Evolutionary conservation across 805 yeast species (phyloP).

Genomic region (Ogataea pini): DNA sequence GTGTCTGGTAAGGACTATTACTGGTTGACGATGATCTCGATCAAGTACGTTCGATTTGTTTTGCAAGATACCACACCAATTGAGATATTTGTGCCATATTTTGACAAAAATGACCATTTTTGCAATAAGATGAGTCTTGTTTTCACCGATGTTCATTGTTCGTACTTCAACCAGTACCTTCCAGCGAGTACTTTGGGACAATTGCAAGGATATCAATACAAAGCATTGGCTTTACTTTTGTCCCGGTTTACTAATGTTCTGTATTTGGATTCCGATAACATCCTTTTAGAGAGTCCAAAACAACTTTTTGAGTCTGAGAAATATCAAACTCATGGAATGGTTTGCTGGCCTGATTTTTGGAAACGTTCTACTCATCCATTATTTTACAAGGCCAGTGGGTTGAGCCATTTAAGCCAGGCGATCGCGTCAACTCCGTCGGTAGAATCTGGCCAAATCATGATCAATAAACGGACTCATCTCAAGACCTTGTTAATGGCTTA

Average conservation of each 20-base stretch:
- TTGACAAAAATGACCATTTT: slow-evolving; percentile 44
- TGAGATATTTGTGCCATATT: slow-evolving; percentile 48
- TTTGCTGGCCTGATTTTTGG: slow-evolving; percentile 72
- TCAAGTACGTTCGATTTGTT: slow-evolving; percentile 32
- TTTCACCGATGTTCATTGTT: slow-evolving; percentile 42
- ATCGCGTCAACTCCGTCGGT: slow-evolving; percentile 53
- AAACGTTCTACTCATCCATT: slow-evolving; percentile 61
- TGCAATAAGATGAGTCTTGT: slow-evolving; percentile 44
- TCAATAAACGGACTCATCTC: slow-evolving; percentile 60
- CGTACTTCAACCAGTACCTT: slow-evolving; percentile 39
- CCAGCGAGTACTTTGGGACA: slow-evolving; percentile 23
- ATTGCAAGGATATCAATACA: slow-evolving; percentile 48
- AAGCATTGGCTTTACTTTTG: slow-evolving; percentile 48
- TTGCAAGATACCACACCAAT: slow-evolving; percentile 40
- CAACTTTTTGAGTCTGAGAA: slow-evolving; percentile 48
- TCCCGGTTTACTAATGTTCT: slow-evolving; percentile 47
- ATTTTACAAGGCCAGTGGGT: slow-evolving; percentile 50
- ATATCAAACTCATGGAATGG: slow-evolving; percentile 46
- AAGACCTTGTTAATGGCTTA: slow-evolving; percentile 58
- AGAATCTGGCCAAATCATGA: slow-evolving; percentile 69
- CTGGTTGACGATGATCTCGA: slow-evolving; percentile 34
- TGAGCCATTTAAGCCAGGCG: slow-evolving; percentile 34
- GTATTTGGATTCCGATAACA: slow-evolving; percentile 52
- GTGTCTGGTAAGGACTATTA: slow-evolving; percentile 33
- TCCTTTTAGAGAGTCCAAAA: slow-evolving; percentile 40